phyloP scores from a whole-genome alignment of 116 monocot species.

The Phalaenopsis hybrid region DNA sequence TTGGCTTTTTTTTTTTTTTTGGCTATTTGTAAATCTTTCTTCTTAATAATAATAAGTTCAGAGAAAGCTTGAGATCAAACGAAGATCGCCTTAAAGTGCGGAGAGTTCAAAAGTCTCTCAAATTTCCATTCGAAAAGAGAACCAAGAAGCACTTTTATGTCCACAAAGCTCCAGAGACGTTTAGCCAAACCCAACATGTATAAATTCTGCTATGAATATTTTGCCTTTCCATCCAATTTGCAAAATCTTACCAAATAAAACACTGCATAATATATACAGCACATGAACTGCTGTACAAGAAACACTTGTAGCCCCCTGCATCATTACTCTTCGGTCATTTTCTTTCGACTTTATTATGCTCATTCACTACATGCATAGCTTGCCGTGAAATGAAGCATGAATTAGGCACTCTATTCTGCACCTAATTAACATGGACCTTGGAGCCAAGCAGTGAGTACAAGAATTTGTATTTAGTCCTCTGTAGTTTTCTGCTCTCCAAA shows the following conservation, averaged over 20 bases:
- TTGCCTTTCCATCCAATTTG: slow-evolving; percentile 1
- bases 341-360: not conserved
- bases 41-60: no score
- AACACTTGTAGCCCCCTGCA: not conserved
- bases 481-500: not conserved
- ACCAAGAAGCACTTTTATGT: not conserved
- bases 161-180: not conserved
- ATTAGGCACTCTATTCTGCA: not conserved
- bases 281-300: not conserved
- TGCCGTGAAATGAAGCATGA: not conserved
- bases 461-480: not conserved
- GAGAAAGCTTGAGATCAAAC: no score
- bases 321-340: slow-evolving; percentile 2
- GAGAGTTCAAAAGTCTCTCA: not conserved
- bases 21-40: no score
- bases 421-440: not conserved
- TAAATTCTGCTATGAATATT: no score
- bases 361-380: not conserved
- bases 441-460: not conserved
- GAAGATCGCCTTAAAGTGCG: no score
- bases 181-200: not conserved
- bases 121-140: not conserved
- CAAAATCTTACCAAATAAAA: not conserved
- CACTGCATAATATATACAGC: not conserved
- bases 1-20: no score